Base-by-base conservation (phyloP, 2,329 filamentous ascomycete genomes). In the Paramyrothecium roridum region DNA sequence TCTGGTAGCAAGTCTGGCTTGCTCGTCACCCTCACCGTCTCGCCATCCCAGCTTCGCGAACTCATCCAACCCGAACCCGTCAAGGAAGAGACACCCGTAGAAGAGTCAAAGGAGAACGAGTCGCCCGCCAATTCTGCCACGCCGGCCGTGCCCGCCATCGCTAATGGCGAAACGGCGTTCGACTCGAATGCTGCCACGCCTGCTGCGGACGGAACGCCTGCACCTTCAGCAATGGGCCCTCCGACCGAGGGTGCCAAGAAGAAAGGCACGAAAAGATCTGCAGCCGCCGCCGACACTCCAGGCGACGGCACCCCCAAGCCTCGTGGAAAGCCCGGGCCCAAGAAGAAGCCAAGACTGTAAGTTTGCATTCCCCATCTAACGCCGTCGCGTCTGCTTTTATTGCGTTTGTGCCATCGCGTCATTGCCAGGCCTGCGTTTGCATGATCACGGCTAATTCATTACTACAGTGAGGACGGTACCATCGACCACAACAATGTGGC, bases 261-360 rank as follows among this genome's bases (percentile, higher is more conserved):
- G 77, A 93, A 93, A 73, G 87, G 87, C 34, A 78, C 83, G 34
- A 89, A 91, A 71, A 83, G 88, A 61, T 82, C 84, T 21, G 88
- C 89, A 64, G 79, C 83, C 43, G 84, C 80, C 54, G 80, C 78
- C 56, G 88, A 89, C 74, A 80, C 85, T 68, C 73, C 74, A 58
- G 73, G 76, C 70, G 90, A 93, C 60, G 80, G 78, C 34, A 68
- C 77, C 23, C 79, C 87, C n/a, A 92, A 90, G 73, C 80, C 87
- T 54, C 80, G 90, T 69, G 89, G 89, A 69, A 96, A 96, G 77
- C 93, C 95, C 8, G 93, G 93, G 8, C 93, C 93, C 0, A 98
- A 97, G 84, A 96, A 97, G 85, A 96, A 96, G 78, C 87, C 90
- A 61, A 87, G 89, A 80, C 76, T 96, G 93, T 97, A 88, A 77